These are phyloP conservation scores for Alternaria angustiovoidea DNA, from an alignment of 2,329 filamentous ascomycete genomes.

Conservation along the genomic window DNA sequence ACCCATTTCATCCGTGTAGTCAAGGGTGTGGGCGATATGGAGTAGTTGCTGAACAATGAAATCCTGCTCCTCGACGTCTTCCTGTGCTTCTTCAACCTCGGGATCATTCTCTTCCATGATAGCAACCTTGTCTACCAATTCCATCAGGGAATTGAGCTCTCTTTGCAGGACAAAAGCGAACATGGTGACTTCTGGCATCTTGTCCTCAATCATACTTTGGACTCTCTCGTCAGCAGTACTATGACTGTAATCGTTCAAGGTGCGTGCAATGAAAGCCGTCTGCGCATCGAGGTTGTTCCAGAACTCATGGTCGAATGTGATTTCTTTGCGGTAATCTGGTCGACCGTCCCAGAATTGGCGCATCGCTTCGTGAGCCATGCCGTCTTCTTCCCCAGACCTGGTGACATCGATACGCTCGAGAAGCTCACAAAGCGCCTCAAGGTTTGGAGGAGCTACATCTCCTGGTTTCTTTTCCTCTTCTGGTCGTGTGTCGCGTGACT, in stretches of 20 bases:
- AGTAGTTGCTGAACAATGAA: conserved; percentile 96
- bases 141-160: conserved; percentile 75
- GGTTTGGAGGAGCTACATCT: conserved; percentile 57
- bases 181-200: conserved; percentile 92
- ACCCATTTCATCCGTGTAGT: conserved; percentile 97
- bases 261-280: conserved; percentile 87
- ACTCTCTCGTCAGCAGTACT: conserved; percentile 76
- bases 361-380: conserved; percentile 94
- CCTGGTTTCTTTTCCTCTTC: conserved; percentile 62
- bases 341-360: conserved; percentile 94
- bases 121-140: conserved; percentile 65
- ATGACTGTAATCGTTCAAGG: conserved; percentile 93
- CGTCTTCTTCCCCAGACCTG: conserved; percentile 87
- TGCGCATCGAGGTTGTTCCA: conserved; percentile 86
- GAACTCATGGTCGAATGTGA: conserved; percentile 76
- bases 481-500: conserved; percentile 67
- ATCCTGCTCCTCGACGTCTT: conserved; percentile 87
- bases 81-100: conserved; percentile 72
- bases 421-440: conserved; percentile 87
- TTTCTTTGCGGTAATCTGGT: conserved; percentile 78
- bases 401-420: conserved; percentile 93
- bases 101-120: conserved; percentile 61
- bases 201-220: conserved; percentile 82
- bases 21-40: conserved; percentile 87
- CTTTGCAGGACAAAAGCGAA: conserved; percentile 86